Evolutionary conservation across 108 stramenopile species (phyloP).

Genomic region (Mayamaea pseudoterrestris): DNA sequence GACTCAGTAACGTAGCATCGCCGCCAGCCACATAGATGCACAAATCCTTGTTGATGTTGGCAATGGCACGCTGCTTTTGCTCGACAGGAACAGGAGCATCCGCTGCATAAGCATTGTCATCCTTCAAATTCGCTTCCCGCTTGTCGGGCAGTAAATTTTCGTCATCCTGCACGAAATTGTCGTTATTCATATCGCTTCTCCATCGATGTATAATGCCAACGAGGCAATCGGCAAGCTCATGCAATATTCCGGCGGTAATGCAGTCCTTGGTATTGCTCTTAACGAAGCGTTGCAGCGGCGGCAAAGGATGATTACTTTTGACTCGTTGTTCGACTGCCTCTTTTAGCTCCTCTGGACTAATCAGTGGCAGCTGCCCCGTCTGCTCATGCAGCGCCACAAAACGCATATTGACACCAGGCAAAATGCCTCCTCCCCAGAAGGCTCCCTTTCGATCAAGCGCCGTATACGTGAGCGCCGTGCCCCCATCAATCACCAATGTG

Average conservation of each 20-base stretch:
- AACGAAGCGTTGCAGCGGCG: constrained; percentile 21
- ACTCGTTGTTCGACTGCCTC: constrained; percentile 10
- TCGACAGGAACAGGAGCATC: no score
- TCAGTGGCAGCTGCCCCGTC: constrained; percentile 37
- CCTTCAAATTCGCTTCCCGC: no score
- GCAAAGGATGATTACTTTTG: constrained; percentile 22
- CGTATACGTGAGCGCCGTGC: constrained; percentile 62
- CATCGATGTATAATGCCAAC: no score
- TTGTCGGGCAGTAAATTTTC: no score
- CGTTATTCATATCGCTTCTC: constrained; percentile 30
- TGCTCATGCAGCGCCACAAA: constrained; percentile 21
- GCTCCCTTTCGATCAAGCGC: constrained; percentile 35
- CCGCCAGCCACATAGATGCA: constrained; percentile 44
- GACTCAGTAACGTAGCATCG: constrained; percentile 33
- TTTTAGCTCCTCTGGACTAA: constrained; percentile 18
- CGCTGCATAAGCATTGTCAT: no score
- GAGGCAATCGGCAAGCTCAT: constrained; percentile 33
- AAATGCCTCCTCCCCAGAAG: constrained; percentile 69
- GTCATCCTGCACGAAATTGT: background rate
- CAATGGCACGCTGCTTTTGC: no score
- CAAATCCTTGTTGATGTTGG: constrained; percentile 3
- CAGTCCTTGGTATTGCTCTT: constrained; percentile 35
- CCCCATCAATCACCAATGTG: constrained; percentile 52
- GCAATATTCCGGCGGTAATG: constrained; percentile 36
- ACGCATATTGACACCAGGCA: constrained; percentile 34